Base-by-base conservation (phyloP, 2,329 filamentous ascomycete species). In the Hymenoscyphus fructigenus region DNA sequence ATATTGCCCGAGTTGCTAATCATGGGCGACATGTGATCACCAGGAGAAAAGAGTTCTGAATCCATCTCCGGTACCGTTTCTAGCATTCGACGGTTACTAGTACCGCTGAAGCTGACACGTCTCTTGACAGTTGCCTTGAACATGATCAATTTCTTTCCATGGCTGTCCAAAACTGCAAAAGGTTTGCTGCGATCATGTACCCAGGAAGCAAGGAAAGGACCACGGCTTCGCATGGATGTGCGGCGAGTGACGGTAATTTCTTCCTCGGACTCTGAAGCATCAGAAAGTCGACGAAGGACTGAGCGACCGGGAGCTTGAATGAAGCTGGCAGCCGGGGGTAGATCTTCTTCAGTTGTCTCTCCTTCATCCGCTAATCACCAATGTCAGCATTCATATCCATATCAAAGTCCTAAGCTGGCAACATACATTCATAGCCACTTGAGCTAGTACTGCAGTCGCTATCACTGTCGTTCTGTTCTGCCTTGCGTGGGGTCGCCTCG, bases 1-100 rank as follows among this genome's bases (percentile, higher is more conserved):
- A 93, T 83, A 65, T 92, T 90, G 63, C 88, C 87, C 20, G 87
- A 85, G 65, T 90, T 88, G 74, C 83, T 86, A 66, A 90, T 78
- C 72, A 91, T 86, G 17, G 88, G 86, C 61, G 73, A 75, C 38
- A 65, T 61, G 23, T 67, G 60, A 36, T 66, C 62, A 15, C 17
- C 26, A 7, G 53, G 29, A 57, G 53, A 57, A 57, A 57, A 57
- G 20, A 57, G 36, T 32, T 29, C 34, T 28, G 53, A 15, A 20
- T 47, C 44, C n/a, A 28, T 64, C 44, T 60, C 47, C 20, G 34
- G 57, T 7, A 59, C 47, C 7, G 55, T 29, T 20, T 28, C 47
- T 23, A 23, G 34, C 17, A 12, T 44, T 55, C 34, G 36, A 12
- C 36, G 23, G 38, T 50, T 64, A 47, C 60, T 62, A 68, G 75